These are phyloP conservation scores for Phyllostachys edulis DNA, from an alignment of 176 grass and related monocot species.

Conservation along the genomic window DNA sequence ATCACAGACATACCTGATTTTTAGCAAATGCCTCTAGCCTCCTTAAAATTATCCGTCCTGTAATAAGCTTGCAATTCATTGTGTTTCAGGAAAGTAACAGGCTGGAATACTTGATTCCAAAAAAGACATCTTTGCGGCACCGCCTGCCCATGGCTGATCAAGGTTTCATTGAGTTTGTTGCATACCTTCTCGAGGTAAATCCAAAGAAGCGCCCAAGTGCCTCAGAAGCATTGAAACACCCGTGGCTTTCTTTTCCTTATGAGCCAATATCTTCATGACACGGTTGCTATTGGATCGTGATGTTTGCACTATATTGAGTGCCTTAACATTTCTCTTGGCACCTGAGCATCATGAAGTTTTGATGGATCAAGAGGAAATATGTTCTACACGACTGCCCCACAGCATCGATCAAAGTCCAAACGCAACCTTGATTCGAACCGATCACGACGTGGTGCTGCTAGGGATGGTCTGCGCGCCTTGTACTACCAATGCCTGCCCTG, in stretches of 20 bases:
- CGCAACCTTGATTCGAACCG: not conserved
- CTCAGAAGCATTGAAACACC: conserved; percentile 85
- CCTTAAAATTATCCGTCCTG: conserved; percentile 3
- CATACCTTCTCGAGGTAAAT: conserved; percentile 83
- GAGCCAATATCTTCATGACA: conserved; percentile 96
- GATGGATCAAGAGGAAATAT: conserved; percentile 36
- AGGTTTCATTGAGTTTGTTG: conserved; percentile 94
- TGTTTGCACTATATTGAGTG: conserved; percentile 11
- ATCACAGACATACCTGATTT: not conserved
- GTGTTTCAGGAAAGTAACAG: conserved; percentile 80
- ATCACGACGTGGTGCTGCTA: conserved; percentile 14
- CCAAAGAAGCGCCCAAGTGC: conserved; percentile 92
- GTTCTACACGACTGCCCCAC: conserved; percentile 22
- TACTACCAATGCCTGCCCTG: conserved; percentile 30
- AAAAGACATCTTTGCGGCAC: conserved; percentile 85
- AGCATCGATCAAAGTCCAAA: conserved; percentile 11
- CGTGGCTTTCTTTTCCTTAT: conserved; percentile 99
- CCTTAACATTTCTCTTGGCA: conserved; percentile 34
- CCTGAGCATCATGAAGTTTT: conserved; percentile 44
- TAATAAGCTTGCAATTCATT: conserved; percentile 25
- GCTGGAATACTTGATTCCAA: conserved; percentile 92
- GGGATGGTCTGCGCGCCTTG: conserved; percentile 30
- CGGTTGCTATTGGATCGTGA: conserved; percentile 15
- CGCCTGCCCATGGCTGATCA: conserved; percentile 88
- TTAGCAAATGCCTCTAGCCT: not conserved